Evolutionary conservation across 2,329 filamentous ascomycete species (phyloP).

Genomic region (Ceratocystis diversiconidia): DNA sequence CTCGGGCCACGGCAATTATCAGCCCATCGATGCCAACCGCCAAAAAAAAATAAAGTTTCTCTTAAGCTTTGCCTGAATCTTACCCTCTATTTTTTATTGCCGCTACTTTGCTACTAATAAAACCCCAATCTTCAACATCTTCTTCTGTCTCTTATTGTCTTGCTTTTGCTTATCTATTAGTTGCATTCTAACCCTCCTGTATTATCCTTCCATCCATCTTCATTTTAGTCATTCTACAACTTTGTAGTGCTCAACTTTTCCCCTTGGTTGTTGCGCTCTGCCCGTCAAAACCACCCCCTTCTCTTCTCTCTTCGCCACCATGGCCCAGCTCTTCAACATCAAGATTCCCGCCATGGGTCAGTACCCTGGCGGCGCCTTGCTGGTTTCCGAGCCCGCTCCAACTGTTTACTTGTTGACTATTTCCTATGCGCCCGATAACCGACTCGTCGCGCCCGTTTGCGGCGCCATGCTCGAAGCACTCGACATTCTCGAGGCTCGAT

Average conservation of each 20-base stretch:
- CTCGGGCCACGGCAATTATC: slow-evolving; percentile 5
- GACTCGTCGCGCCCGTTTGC: slow-evolving; percentile 55
- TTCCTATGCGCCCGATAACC: slow-evolving; percentile 58
- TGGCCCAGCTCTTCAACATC: slow-evolving; percentile 40
- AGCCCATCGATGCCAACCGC: neutral
- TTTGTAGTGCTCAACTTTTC: neutral
- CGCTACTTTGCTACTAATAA: neutral
- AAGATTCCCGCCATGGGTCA: slow-evolving; percentile 34
- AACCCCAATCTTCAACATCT: neutral
- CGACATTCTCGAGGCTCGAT: slow-evolving; percentile 53
- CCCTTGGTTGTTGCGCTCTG: neutral
- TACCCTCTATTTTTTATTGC: neutral
- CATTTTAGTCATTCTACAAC: neutral
- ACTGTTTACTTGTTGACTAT: slow-evolving; percentile 61
- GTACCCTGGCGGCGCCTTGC: slow-evolving; percentile 43
- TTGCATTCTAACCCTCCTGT: no score
- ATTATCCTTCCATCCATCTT: no score
- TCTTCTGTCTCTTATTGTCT: no score
- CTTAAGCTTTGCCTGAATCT: neutral
- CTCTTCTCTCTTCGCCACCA: neutral
- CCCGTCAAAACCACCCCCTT: neutral
- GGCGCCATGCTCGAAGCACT: slow-evolving; percentile 53
- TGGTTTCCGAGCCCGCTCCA: slow-evolving; percentile 45
- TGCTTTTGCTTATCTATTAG: no score
- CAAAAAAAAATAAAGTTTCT: neutral